Evolutionary conservation across 176 grass and related monocot species (phyloP).

Genomic region (Oryza australiensis): DNA sequence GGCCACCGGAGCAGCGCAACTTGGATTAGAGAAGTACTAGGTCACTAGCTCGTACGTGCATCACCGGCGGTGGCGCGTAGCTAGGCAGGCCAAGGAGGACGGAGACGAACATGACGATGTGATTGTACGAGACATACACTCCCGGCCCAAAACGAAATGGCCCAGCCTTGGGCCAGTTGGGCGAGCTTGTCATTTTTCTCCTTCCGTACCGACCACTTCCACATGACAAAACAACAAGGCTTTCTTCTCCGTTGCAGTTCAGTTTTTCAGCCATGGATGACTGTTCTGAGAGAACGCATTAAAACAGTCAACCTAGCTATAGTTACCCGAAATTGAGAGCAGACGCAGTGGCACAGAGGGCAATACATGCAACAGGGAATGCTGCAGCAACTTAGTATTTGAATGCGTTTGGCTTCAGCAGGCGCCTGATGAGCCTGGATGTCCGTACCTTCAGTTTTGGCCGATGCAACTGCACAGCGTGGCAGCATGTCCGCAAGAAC

Average conservation of each 20-base stretch:
- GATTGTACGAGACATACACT: not conserved
- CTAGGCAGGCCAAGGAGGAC: too few species aligned
- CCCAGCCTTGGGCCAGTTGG: not conserved
- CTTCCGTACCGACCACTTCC: not conserved
- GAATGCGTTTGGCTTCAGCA: not conserved
- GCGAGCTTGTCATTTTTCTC: not conserved
- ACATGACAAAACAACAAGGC: not conserved
- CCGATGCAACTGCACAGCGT: not conserved
- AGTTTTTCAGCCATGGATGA: not conserved
- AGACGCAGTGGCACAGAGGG: not conserved
- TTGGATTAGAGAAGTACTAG: not conserved
- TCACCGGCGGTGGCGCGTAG: not conserved
- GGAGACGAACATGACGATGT: too few species aligned
- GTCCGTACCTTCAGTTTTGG: not conserved
- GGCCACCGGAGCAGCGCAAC: not conserved
- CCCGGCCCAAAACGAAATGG: not conserved
- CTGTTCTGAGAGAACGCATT: not conserved
- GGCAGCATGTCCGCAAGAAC: not conserved
- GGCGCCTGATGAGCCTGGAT: not conserved
- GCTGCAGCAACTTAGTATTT: not conserved
- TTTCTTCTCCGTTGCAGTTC: not conserved
- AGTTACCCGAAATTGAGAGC: not conserved
- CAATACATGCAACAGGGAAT: not conserved
- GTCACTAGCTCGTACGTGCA: not conserved
- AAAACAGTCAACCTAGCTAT: not conserved